Percentiles rank a stretch among this genome's conserved stretches.
Evolutionary conservation across 2,329 filamentous ascomycete genomes (phyloP).

Genomic region (Neopestalotiopsis clavispora): DNA sequence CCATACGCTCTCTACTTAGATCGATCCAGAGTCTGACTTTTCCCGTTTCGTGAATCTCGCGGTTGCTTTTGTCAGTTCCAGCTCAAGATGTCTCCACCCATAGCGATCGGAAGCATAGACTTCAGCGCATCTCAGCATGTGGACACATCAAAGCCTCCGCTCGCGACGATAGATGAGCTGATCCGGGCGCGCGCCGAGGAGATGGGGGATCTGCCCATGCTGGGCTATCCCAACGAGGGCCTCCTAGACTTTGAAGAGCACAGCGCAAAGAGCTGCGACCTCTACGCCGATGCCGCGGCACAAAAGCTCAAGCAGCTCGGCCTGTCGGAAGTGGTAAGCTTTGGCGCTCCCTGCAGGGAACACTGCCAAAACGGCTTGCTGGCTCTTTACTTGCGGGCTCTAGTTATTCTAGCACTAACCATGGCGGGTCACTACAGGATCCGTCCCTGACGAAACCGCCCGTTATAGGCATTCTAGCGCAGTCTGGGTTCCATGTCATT

Average conservation of each 20-base stretch:
- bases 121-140: slow-evolving; percentile 1
- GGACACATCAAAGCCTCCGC: neutral
- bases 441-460: slow-evolving; percentile 2
- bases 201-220: slow-evolving; percentile 1
- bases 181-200: slow-evolving; percentile 10
- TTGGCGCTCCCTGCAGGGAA: neutral
- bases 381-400: no score
- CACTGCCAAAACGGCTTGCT: neutral
- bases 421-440: neutral
- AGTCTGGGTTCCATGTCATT: slow-evolving; percentile 6
- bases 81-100: neutral
- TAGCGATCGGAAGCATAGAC: neutral
- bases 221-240: slow-evolving; percentile 10
- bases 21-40: neutral
- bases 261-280: slow-evolving; percentile 10
- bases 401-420: neutral
- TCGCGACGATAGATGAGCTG: slow-evolving; percentile 10
- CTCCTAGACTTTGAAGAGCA: slow-evolving; percentile 14
- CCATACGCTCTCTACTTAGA: neutral
- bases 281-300: slow-evolving; percentile 8
- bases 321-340: slow-evolving; percentile 4
- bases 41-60: neutral
- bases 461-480: slow-evolving; percentile 10
- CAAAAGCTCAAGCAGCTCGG: slow-evolving; percentile 9
- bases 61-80: neutral